These are phyloP conservation scores for Talaromyces sp. DNA, from an alignment of 2,329 filamentous ascomycete species.

Conservation along the genomic window DNA sequence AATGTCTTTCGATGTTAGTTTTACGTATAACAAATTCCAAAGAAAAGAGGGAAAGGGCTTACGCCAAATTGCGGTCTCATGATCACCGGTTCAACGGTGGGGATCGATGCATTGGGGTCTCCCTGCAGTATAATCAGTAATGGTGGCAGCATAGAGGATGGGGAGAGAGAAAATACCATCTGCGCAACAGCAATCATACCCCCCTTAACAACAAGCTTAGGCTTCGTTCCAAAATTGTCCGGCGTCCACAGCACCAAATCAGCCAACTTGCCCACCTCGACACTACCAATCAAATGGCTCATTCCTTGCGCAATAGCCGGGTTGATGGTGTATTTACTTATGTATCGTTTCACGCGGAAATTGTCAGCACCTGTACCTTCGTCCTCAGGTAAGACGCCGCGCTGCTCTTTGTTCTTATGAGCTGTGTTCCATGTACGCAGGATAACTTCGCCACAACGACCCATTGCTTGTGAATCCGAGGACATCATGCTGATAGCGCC, in stretches of 20 bases:
- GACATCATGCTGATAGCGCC: slow-evolving; percentile 98
- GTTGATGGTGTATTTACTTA: slow-evolving; percentile 96
- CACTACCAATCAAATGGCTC: slow-evolving; percentile 76
- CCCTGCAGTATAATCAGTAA: slow-evolving; percentile 50
- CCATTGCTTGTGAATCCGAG: slow-evolving; percentile 94
- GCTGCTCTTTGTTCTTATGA: slow-evolving; percentile 90
- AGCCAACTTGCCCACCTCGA: slow-evolving; percentile 86
- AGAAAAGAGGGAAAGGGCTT: slow-evolving; percentile 20
- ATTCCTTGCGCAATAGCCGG: slow-evolving; percentile 89
- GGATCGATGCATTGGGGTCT: slow-evolving; percentile 79
- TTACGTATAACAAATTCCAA: background rate
- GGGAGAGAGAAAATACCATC: slow-evolving; percentile 60
- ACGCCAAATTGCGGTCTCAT: slow-evolving; percentile 80
- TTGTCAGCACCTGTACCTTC: slow-evolving; percentile 78
- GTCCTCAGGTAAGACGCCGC: slow-evolving; percentile 74
- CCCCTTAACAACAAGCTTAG: slow-evolving; percentile 75
- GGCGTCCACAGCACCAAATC: slow-evolving; percentile 87
- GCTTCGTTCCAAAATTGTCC: slow-evolving; percentile 83
- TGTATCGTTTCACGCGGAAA: slow-evolving; percentile 84
- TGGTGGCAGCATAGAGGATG: background rate
- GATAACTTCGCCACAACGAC: slow-evolving; percentile 89
- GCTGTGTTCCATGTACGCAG: slow-evolving; percentile 94
- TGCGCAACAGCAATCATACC: slow-evolving; percentile 78
- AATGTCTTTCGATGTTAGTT: slow-evolving; percentile 43
- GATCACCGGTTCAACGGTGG: slow-evolving; percentile 79